These are phyloP conservation scores for Lotmaria passim DNA, from an alignment of 208 protist species.

Conservation along the genomic window DNA sequence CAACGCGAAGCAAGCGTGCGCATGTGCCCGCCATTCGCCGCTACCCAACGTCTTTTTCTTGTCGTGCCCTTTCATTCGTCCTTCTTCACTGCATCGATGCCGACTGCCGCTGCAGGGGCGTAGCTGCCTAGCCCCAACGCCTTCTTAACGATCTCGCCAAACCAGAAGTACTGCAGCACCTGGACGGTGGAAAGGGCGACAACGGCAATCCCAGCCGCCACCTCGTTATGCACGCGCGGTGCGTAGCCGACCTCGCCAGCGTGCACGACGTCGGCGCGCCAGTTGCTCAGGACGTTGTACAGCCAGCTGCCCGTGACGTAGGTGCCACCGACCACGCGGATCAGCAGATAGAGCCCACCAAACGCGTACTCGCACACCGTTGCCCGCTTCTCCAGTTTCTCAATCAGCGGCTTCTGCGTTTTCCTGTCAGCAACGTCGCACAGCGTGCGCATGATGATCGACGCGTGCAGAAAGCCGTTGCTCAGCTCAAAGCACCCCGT, in stretches of 20 bases:
- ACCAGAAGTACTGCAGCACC: constrained; percentile 85
- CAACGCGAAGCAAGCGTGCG: too few relatives aligned
- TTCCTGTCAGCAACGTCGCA: constrained; percentile 19
- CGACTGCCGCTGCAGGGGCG: not conserved
- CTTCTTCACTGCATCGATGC: constrained; percentile 13
- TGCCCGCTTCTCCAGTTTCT: constrained; percentile 22
- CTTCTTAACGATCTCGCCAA: constrained; percentile 67
- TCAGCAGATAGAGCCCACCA: constrained; percentile 61
- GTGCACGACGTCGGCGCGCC: constrained; percentile 38
- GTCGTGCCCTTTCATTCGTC: constrained; percentile 26
- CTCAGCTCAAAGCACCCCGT: constrained; percentile 85
- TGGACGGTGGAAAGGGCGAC: constrained; percentile 57
- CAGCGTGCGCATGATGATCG: constrained; percentile 54
- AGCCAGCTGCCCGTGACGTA: constrained; percentile 61
- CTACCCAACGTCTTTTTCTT: not conserved
- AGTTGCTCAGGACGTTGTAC: constrained; percentile 28
- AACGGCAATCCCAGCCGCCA: constrained; percentile 54
- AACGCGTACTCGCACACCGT: constrained; percentile 65
- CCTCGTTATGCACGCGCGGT: constrained; percentile 60
- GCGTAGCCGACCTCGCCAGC: constrained; percentile 34
- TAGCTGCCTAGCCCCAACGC: constrained; percentile 20
- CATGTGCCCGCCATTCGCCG: too few relatives aligned
- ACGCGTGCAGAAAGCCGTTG: constrained; percentile 76
- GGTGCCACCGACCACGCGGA: constrained; percentile 75
- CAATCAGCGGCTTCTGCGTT: constrained; percentile 30